phyloP scores from a whole-genome alignment of 2,329 filamentous ascomycete genomes.

The Metarhizium humberi region DNA sequence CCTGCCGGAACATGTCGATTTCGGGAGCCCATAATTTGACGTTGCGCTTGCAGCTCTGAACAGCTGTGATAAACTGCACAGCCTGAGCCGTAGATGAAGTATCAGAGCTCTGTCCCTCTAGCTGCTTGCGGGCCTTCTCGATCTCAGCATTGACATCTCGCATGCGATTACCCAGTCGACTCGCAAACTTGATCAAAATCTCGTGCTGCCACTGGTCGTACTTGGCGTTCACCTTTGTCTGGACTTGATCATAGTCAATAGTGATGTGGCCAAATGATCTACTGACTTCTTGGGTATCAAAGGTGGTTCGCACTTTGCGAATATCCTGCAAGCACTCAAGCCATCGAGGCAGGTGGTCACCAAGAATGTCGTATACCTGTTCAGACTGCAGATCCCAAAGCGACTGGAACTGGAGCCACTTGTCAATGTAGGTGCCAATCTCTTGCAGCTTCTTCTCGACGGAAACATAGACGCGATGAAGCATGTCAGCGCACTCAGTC shows the following conservation, averaged over 20 bases:
- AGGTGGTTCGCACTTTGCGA: conserved; percentile 87
- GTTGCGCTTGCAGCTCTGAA: conserved; percentile 91
- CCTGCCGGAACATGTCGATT: conserved; percentile 91
- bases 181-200: conserved; percentile 86
- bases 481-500: conserved; percentile 67
- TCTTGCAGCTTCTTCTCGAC: conserved; percentile 75
- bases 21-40: conserved; percentile 92
- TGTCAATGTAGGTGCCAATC: conserved; percentile 82
- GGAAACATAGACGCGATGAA: conserved; percentile 71
- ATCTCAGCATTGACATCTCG: conserved; percentile 87
- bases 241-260: conserved; percentile 97
- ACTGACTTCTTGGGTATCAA: conserved; percentile 92
- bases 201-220: conserved; percentile 99
- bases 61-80: conserved; percentile 95
- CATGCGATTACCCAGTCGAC: conserved; percentile 81
- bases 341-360: conserved; percentile 88
- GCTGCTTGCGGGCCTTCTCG: conserved; percentile 77
- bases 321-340: conserved; percentile 95
- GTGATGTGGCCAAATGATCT: conserved; percentile 88
- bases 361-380: conserved; percentile 85
- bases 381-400: conserved; percentile 96
- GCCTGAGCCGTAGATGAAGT: conserved; percentile 93
- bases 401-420: conserved; percentile 98
- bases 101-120: conserved; percentile 87
- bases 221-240: conserved; percentile 96